Evolutionary conservation across 164 flowering plant genomes (phyloP), one percentile per base, ranked within the genome.

Genomic region (Macadamia integrifolia): DNA sequence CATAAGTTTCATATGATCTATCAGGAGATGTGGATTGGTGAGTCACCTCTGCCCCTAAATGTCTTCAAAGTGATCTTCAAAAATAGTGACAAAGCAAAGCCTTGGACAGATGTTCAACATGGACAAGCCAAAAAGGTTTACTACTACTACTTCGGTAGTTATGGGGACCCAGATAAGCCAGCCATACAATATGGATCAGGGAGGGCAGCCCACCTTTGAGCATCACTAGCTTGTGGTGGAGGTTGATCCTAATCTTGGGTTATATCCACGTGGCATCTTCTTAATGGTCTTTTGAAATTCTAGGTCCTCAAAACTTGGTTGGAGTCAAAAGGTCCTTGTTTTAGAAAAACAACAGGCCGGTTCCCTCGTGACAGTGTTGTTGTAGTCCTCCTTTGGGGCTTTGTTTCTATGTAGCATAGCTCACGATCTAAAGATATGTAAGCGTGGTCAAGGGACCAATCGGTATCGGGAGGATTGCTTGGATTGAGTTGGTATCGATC

Each of bases 161-260:
- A 23, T 49, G 40, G 53, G 53, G 53, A 49, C 53, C 53, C 53
- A 49, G 15, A 2, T 23, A 23, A 35, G 0, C 40, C 53, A 5
- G 5, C 31, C 12, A 59, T 59, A 59, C 3, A 59, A 59, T 32
- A 23, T 5, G 11, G 61, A 30, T 59, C 40, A 30, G 40, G 61
- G 3, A 3, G 11, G 40, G 31, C 61, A 14, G 8, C 58, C 5
- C 40, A 35, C 40, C 40, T 35, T 35, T 17, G 6, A 18, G 23
- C 15, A 18, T 55, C 58, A 17, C n/a, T 6, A 58, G 29, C 61
- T 59, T 6, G 61, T 59, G 61, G 61, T 59, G 61, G 35, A 59
- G 61, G 61, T 59, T 32, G 40, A 59, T 30, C 61, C 61, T 59
- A 59, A 59, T 59, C 61, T 23, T 10, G 15, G 29, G 61, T 29